These are phyloP conservation scores for Erythrophleum fordii DNA, from an alignment of 306 rosid genomes.

Conservation along the genomic window DNA sequence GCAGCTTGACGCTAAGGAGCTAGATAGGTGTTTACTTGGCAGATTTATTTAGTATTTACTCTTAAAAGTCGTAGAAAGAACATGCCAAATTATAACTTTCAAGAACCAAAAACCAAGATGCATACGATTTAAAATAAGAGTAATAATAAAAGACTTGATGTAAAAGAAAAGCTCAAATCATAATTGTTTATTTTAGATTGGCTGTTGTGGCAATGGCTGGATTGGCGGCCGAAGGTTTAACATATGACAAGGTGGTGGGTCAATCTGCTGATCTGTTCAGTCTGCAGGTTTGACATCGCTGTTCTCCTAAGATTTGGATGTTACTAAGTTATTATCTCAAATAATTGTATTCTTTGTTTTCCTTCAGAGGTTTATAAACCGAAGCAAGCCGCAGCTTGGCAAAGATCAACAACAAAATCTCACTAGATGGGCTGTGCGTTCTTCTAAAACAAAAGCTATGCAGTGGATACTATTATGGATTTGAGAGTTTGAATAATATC, in stretches of 20 bases:
- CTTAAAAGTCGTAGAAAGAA: neutral
- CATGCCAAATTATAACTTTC: conserved; percentile 1
- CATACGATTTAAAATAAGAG: neutral
- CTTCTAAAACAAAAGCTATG: conserved; percentile 1
- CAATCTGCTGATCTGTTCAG: conserved; percentile 84
- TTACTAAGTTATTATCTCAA: neutral
- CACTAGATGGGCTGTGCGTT: conserved; percentile 97
- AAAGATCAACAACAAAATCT: conserved; percentile 97
- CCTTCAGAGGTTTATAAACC: conserved; percentile 80
- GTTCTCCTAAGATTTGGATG: neutral
- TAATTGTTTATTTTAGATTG: conserved; percentile 51
- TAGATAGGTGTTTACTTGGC: conserved; percentile 57
- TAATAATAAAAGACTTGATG: neutral
- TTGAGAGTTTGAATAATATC: conserved; percentile 18
- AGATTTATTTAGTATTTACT: conserved; percentile 15
- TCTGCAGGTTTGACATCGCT: conserved; percentile 55
- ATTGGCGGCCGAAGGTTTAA: conserved; percentile 87
- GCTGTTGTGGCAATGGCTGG: conserved; percentile 97
- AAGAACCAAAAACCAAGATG: conserved; percentile 24
- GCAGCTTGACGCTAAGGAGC: conserved; percentile 88
- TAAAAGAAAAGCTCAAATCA: neutral
- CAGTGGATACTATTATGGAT: neutral
- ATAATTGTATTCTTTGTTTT: conserved; percentile 1
- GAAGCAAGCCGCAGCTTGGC: conserved; percentile 85
- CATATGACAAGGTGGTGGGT: conserved; percentile 88